These are phyloP conservation scores for Lodderomyces elongisporus DNA, from an alignment of 1,139 yeast genomes.

Conservation along the genomic window DNA sequence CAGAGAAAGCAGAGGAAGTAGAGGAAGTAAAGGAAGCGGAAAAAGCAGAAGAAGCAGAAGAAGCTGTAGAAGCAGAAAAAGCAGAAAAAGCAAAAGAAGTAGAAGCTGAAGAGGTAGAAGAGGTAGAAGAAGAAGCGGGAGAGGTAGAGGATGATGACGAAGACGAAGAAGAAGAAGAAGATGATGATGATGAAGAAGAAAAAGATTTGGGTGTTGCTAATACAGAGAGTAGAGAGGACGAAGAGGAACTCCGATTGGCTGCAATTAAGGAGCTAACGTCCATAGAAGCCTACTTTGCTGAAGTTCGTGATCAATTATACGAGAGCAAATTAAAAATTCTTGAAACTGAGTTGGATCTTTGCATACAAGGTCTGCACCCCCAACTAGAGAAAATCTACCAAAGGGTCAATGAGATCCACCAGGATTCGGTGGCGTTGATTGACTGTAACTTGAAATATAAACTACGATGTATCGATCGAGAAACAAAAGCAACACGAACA, in stretches of 20 bases:
- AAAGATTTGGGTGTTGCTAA: conserved; percentile 7
- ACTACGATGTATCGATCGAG: conserved; percentile 69
- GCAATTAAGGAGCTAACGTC: conserved; percentile 68
- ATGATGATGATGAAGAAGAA: conserved; percentile 11
- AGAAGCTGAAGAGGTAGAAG: conserved; percentile 8
- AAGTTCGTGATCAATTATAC: conserved; percentile 70
- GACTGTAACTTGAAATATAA: conserved; percentile 67
- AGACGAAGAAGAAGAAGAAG: conserved; percentile 13
- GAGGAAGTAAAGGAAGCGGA: conserved; percentile 8
- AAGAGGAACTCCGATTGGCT: conserved; percentile 42
- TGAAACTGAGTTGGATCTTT: conserved; percentile 80
- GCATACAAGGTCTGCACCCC: conserved; percentile 88
- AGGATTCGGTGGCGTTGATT: conserved; percentile 64
- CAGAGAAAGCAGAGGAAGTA: conserved; percentile 6
- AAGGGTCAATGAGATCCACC: conserved; percentile 67
- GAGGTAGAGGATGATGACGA: conserved; percentile 12
- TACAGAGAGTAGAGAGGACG: conserved; percentile 9
- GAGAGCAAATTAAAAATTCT: conserved; percentile 70
- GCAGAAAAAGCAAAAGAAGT: conserved; percentile 13
- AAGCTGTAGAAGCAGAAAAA: conserved; percentile 11
- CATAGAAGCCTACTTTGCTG: conserved; percentile 83
- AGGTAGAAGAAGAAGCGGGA: conserved; percentile 8
- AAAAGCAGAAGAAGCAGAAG: conserved; percentile 8
- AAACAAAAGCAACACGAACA: conserved; percentile 75
- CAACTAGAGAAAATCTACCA: conserved; percentile 63